Evolutionary conservation across 2,329 filamentous ascomycete species (phyloP).

Genomic region (Phoma herbarum): DNA sequence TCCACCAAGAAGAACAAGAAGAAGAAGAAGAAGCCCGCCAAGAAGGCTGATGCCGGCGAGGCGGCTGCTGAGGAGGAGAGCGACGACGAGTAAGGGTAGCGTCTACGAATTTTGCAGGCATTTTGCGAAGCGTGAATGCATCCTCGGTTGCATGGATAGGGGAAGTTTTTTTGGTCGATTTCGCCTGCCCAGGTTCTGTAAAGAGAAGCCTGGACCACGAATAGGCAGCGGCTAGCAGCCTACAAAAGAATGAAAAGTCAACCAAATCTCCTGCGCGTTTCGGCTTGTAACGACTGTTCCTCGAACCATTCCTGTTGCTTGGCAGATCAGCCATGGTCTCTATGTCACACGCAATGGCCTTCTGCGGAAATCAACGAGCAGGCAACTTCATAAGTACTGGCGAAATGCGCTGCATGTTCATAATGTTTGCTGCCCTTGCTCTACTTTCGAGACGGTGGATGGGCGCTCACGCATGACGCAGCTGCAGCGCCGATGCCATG

Average conservation of each 20-base stretch:
- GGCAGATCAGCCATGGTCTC: neutral
- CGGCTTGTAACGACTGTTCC: neutral
- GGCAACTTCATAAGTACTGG: neutral
- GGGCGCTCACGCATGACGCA: neutral
- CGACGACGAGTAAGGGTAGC: constrained; percentile 44
- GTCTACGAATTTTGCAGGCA: constrained; percentile 10
- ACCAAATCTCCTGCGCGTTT: constrained; percentile 6
- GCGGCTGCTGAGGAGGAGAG: constrained; percentile 54
- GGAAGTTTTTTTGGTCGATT: constrained; percentile 21
- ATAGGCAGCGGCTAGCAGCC: constrained; percentile 24
- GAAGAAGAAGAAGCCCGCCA: constrained; percentile 75
- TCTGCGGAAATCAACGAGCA: neutral
- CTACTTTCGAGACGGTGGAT: neutral
- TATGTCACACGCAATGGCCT: neutral
- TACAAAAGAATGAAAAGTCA: constrained; percentile 27
- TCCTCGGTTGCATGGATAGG: neutral
- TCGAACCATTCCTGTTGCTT: neutral
- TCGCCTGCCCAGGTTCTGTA: constrained; percentile 6
- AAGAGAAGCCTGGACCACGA: constrained; percentile 5
- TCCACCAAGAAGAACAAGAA: constrained; percentile 84
- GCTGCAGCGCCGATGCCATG: neutral
- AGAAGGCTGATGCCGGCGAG: constrained; percentile 66
- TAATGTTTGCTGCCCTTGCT: neutral
- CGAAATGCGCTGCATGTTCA: neutral
- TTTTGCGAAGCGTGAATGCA: neutral